A percentile compares a stretch with the other conserved stretches of the same genome.
Conservation (phyloP, 2,329 filamentous ascomycete species). For the Ceratocystis lukuohia region DNA sequence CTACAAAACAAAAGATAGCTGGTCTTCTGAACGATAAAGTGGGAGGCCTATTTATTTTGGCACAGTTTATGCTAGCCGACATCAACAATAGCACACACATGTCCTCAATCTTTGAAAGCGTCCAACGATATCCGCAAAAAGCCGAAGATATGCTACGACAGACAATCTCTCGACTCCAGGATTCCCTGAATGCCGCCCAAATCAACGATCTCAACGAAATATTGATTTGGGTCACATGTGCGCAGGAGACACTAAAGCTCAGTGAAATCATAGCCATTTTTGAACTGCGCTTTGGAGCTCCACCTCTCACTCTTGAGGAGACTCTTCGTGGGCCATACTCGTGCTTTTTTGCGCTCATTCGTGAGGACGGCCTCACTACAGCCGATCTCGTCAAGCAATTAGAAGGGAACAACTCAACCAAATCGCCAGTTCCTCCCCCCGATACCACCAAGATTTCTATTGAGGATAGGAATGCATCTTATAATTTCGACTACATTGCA, state of each 20-base stretch:
- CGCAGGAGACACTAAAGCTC: slow-evolving; percentile 32
- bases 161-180: slow-evolving; percentile 31
- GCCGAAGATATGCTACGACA: slow-evolving; percentile 32
- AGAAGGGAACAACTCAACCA: slow-evolving; percentile 23
- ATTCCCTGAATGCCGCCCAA: slow-evolving; percentile 29
- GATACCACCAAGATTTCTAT: slow-evolving; percentile 4
- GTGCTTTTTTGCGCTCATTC: slow-evolving; percentile 34
- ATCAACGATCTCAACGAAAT: slow-evolving; percentile 35
- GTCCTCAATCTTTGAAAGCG: slow-evolving; percentile 31
- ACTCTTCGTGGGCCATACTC: slow-evolving; percentile 33
- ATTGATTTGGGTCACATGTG: slow-evolving; percentile 34
- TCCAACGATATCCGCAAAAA: slow-evolving; percentile 33
- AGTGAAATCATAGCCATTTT: slow-evolving; percentile 34
- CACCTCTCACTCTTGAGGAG: slow-evolving; percentile 31
- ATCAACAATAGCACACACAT: slow-evolving; percentile 34
- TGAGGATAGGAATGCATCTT: slow-evolving; percentile 23
- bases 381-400: slow-evolving; percentile 31
- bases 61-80: slow-evolving; percentile 39
- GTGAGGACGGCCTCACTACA: slow-evolving; percentile 33
- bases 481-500: slow-evolving; percentile 26
- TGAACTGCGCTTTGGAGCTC: slow-evolving; percentile 32
- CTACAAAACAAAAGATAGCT: slow-evolving; percentile 30
- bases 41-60: slow-evolving; percentile 36
- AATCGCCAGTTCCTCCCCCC: background rate
- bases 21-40: slow-evolving; percentile 31